phyloP scores from a whole-genome alignment of 306 rosid genomes.

The Gastrolobium bilobum region DNA sequence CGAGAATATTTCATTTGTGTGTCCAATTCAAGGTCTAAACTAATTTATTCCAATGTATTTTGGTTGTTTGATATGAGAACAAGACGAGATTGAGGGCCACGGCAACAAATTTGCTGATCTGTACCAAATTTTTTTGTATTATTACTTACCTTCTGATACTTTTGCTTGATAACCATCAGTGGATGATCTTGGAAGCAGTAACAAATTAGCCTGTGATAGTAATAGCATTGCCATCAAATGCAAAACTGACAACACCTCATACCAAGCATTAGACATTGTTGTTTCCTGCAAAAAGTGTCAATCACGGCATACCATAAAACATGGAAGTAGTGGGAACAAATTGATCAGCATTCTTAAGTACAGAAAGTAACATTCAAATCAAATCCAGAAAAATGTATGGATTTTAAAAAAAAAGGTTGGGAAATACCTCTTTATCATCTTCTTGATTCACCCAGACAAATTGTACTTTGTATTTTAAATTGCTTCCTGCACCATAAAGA shows the following conservation, averaged over 20 bases:
- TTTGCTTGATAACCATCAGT: slow-evolving; percentile 85
- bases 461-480: slow-evolving; percentile 87
- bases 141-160: slow-evolving; percentile 83
- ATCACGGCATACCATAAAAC: slow-evolving; percentile 30
- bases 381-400: slow-evolving; percentile 31
- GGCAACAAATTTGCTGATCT: not conserved
- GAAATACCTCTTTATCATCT: slow-evolving; percentile 86
- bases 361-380: slow-evolving; percentile 43
- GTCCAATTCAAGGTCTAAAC: slow-evolving; percentile 20
- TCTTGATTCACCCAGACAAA: slow-evolving; percentile 96
- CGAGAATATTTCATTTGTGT: slow-evolving; percentile 19
- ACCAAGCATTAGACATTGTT: slow-evolving; percentile 87
- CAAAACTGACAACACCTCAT: slow-evolving; percentile 95
- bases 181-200: slow-evolving; percentile 96
- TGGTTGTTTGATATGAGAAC: slow-evolving; percentile 30
- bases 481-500: slow-evolving; percentile 77
- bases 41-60: slow-evolving; percentile 28
- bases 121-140: slow-evolving; percentile 34
- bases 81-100: not conserved
- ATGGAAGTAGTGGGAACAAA: slow-evolving; percentile 27
- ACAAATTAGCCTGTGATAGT: slow-evolving; percentile 86
- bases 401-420: not conserved
- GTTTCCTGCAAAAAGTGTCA: slow-evolving; percentile 80
- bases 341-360: slow-evolving; percentile 41
- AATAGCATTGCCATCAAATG: slow-evolving; percentile 93